Percentiles rank a stretch among this genome's conserved stretches.
These are phyloP conservation scores for Magnolia officinalis DNA, from an alignment of 164 flowering plant species.

Conservation along the genomic window DNA sequence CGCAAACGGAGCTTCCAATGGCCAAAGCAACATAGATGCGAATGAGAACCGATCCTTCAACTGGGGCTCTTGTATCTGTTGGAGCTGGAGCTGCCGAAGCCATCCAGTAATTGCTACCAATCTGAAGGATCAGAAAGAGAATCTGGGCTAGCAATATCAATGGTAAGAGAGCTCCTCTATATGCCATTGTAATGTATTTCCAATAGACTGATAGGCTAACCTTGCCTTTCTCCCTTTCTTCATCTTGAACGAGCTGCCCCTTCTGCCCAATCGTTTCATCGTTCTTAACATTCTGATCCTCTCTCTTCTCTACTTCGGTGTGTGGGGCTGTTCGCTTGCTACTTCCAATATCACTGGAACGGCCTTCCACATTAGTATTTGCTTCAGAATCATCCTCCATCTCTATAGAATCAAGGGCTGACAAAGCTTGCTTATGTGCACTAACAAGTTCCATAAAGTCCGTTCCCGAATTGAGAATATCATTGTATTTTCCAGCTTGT, in stretches of 20 bases:
- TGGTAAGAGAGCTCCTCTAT: conserved; percentile 79
- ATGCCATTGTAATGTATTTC: conserved; percentile 65
- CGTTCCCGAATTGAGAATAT: conserved; percentile 52
- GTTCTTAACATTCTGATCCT: conserved; percentile 20
- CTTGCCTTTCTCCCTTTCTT: conserved; percentile 87
- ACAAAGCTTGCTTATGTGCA: conserved; percentile 62
- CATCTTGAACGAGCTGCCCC: conserved; percentile 82
- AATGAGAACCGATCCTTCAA: conserved; percentile 37
- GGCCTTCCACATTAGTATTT: conserved; percentile 9
- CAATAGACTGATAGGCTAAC: conserved; percentile 78
- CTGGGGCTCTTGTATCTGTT: conserved; percentile 39
- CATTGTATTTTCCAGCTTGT: conserved; percentile 70
- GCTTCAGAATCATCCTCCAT: conserved; percentile 9
- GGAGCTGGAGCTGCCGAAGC: conserved; percentile 83
- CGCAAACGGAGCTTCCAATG: conserved; percentile 59
- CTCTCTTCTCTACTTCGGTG: conserved; percentile 19
- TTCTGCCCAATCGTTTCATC: conserved; percentile 37
- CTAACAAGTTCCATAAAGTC: conserved; percentile 80
- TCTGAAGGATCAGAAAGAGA: conserved; percentile 69
- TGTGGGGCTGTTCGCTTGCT: not conserved
- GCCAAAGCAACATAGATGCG: conserved; percentile 66
- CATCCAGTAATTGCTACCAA: conserved; percentile 96
- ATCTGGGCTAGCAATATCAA: conserved; percentile 50
- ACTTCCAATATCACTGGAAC: not conserved
- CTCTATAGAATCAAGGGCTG: conserved; percentile 33